Evolutionary conservation across 2,329 filamentous ascomycete species (phyloP).

Genomic region (Lachnellula hyalina): DNA sequence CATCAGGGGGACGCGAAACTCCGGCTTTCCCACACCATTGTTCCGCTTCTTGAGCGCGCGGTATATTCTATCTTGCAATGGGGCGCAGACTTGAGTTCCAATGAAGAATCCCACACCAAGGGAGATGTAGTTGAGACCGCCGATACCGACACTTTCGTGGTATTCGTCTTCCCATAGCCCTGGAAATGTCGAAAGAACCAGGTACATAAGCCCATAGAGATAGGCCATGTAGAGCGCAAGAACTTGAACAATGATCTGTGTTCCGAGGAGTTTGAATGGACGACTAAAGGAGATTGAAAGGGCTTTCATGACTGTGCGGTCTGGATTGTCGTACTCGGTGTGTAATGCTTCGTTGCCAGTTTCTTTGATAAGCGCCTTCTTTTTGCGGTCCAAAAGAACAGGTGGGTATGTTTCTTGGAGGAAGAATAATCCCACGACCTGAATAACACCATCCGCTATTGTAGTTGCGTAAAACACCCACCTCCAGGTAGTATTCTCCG

Average conservation of each 20-base stretch:
- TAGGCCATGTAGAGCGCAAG: slow-evolving; percentile 47
- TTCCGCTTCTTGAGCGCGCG: slow-evolving; percentile 11
- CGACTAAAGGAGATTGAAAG: slow-evolving; percentile 39
- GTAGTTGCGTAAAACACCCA: slow-evolving; percentile 35
- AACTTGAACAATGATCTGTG: slow-evolving; percentile 47
- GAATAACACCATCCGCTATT: slow-evolving; percentile 35
- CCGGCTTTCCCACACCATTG: slow-evolving; percentile 37
- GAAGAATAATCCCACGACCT: slow-evolving; percentile 39
- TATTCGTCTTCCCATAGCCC: slow-evolving; percentile 51
- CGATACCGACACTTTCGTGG: slow-evolving; percentile 47
- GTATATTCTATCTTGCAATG: slow-evolving; percentile 24
- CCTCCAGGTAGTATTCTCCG: slow-evolving; percentile 35
- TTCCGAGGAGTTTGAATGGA: slow-evolving; percentile 41
- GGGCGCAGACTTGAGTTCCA: slow-evolving; percentile 28
- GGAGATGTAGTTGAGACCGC: slow-evolving; percentile 49
- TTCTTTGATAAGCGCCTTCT: slow-evolving; percentile 38
- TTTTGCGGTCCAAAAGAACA: slow-evolving; percentile 39
- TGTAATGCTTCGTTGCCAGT: slow-evolving; percentile 40
- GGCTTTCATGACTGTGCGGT: slow-evolving; percentile 27
- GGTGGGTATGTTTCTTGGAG: slow-evolving; percentile 45
- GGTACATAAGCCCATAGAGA: slow-evolving; percentile 47
- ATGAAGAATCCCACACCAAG: slow-evolving; percentile 38
- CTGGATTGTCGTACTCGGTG: slow-evolving; percentile 50
- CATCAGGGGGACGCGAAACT: slow-evolving; percentile 57
- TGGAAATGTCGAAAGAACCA: slow-evolving; percentile 54